Conservation (phyloP, 305 asterid genomes). For the Andrographis paniculata region DNA sequence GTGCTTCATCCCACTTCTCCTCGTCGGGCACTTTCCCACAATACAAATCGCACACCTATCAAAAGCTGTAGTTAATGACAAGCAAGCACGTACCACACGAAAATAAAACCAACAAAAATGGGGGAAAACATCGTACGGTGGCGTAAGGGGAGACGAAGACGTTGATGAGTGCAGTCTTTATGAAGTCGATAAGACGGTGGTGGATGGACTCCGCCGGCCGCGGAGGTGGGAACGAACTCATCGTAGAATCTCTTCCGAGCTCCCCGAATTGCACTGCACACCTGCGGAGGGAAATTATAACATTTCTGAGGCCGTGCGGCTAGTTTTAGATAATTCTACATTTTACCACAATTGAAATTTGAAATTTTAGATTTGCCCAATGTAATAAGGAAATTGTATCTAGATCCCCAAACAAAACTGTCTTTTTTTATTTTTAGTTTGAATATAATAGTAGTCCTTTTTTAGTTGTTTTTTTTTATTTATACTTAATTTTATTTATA, state of each 20-base stretch:
- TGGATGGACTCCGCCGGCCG: constrained; percentile 54
- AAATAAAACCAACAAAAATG: not conserved
- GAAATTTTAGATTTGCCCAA: no score
- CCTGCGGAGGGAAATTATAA: constrained; percentile 18
- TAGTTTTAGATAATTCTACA: no score
- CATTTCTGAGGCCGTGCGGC: no score
- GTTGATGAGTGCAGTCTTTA: constrained; percentile 66
- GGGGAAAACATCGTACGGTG: constrained; percentile 29
- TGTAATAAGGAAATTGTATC: no score
- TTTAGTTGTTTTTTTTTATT: no score
- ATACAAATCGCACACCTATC: constrained; percentile 76
- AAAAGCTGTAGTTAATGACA: constrained; percentile 8
- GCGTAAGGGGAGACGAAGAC: constrained; percentile 91
- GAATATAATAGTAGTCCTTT: no score
- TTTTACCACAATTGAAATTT: no score
- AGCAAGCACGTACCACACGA: not conserved
- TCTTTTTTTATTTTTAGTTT: no score
- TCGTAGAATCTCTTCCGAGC: constrained; percentile 22
- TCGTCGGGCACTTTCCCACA: constrained; percentile 79
- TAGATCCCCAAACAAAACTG: no score
- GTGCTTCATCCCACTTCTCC: constrained; percentile 90
- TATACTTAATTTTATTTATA: no score
- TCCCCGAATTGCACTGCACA: not conserved
- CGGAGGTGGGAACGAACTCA: constrained; percentile 38
- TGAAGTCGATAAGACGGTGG: constrained; percentile 65